Evolutionary conservation across 2,329 filamentous ascomycete genomes (phyloP).

Genomic region (Elsinoe fawcettii): DNA sequence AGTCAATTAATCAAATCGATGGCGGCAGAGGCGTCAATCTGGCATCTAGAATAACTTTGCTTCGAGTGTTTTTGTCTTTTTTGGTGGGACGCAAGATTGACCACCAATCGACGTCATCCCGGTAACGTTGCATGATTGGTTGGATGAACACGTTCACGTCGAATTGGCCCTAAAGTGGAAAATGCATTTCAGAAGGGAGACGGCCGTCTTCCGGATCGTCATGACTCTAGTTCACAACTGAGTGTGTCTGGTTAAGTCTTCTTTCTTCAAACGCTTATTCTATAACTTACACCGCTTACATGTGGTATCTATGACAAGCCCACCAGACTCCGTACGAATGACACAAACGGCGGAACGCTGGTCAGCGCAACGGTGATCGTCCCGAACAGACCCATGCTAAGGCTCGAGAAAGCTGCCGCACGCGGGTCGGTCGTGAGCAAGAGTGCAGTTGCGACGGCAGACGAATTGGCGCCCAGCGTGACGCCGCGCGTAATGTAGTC

Average conservation of each 20-base stretch:
- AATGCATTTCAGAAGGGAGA: background rate
- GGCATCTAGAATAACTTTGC: conserved; percentile 3
- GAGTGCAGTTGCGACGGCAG: conserved; percentile 52
- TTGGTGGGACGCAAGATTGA: background rate
- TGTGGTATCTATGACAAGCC: conserved; percentile 22
- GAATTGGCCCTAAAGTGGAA: background rate
- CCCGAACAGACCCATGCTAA: conserved; percentile 55
- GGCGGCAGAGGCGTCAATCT: background rate
- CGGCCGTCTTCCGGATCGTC: background rate
- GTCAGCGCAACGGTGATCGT: conserved; percentile 53
- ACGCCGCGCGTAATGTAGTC: conserved; percentile 58
- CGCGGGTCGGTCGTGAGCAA: conserved; percentile 50
- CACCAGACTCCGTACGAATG: conserved; percentile 43
- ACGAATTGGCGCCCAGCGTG: conserved; percentile 53
- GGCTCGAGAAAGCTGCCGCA: conserved; percentile 51
- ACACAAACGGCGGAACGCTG: conserved; percentile 47
- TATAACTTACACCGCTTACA: background rate
- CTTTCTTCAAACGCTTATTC: background rate
- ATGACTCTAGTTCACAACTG: no score
- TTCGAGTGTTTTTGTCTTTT: conserved; percentile 2
- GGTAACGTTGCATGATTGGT: conserved; percentile 10
- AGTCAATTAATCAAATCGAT: conserved; percentile 1
- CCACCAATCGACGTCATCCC: conserved; percentile 8
- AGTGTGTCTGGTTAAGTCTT: no score
- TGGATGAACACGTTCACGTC: background rate